Conservation (phyloP, 2,329 filamentous ascomycete genomes). For the Plenodomus biglobosus region DNA sequence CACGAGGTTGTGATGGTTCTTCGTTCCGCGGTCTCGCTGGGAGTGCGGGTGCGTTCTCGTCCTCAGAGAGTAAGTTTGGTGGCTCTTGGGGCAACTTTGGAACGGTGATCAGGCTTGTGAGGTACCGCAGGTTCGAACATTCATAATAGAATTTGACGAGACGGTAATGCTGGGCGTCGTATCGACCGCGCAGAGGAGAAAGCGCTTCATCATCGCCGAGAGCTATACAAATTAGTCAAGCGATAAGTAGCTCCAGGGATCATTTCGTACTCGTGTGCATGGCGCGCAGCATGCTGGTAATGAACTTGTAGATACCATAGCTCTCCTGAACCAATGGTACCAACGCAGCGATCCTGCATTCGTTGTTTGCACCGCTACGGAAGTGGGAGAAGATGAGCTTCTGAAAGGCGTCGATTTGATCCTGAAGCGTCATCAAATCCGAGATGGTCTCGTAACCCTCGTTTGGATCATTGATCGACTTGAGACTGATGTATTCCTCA, state of each 20-base stretch:
- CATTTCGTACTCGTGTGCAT: conserved; percentile 82
- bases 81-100: conserved; percentile 94
- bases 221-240: conserved; percentile 51
- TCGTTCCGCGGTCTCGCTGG: conserved; percentile 73
- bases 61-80: conserved; percentile 82
- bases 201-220: conserved; percentile 93
- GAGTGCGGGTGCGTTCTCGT: conserved; percentile 76
- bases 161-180: conserved; percentile 94
- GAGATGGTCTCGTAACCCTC: conserved; percentile 96
- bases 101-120: conserved; percentile 94
- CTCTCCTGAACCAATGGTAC: conserved; percentile 95
- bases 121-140: conserved; percentile 94
- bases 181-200: conserved; percentile 81
- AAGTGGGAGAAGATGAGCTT: conserved; percentile 99
- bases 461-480: conserved; percentile 97
- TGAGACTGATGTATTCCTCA: conserved; percentile 97
- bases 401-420: conserved; percentile 98
- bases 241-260: not conserved
- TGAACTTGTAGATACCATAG: conserved; percentile 99
- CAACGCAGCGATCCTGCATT: conserved; percentile 91
- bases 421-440: conserved; percentile 93
- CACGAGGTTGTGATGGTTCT: conserved; percentile 64
- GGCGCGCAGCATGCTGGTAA: conserved; percentile 97
- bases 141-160: conserved; percentile 99
- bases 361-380: conserved; percentile 86